phyloP scores from a whole-genome alignment of 129 eudicot genomes.

The Helianthus tuberosus region DNA sequence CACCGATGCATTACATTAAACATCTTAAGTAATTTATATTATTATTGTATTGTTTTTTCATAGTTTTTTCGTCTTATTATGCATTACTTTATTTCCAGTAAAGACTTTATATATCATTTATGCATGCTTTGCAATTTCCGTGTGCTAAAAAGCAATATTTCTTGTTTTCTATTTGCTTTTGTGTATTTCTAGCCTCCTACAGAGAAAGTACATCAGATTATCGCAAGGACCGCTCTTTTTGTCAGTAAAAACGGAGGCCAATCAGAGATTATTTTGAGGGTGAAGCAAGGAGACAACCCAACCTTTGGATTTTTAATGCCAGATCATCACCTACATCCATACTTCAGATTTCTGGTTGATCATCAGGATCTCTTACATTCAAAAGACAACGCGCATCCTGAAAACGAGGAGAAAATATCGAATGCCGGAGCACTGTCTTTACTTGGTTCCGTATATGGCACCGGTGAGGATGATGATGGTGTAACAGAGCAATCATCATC shows the following conservation, averaged over 20 bases:
- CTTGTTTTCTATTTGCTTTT: slow-evolving; percentile 33
- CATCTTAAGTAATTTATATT: slow-evolving; percentile 8
- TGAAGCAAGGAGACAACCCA: slow-evolving; percentile 98
- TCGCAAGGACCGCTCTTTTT: slow-evolving; percentile 89
- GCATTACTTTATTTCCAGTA: not conserved
- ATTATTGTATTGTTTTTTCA: slow-evolving; percentile 35
- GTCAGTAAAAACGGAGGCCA: slow-evolving; percentile 98
- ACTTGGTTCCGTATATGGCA: slow-evolving; percentile 94
- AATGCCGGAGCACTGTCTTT: slow-evolving; percentile 74
- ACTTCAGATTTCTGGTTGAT: slow-evolving; percentile 89
- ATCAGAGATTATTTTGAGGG: slow-evolving; percentile 91
- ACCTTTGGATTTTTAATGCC: slow-evolving; percentile 99
- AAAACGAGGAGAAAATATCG: slow-evolving; percentile 38
- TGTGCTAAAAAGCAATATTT: slow-evolving; percentile 22
- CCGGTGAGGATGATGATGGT: slow-evolving; percentile 85
- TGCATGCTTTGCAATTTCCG: slow-evolving; percentile 23
- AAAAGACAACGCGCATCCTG: slow-evolving; percentile 50
- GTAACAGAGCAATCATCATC: slow-evolving; percentile 42
- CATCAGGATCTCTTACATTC: slow-evolving; percentile 65
- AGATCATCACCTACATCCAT: slow-evolving; percentile 83
- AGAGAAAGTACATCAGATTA: slow-evolving; percentile 92
- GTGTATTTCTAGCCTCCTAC: slow-evolving; percentile 81
- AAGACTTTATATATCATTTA: slow-evolving; percentile 12
- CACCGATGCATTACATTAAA: slow-evolving; percentile 12
- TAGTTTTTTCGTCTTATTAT: slow-evolving; percentile 31